Conservation (phyloP, 1,284 basidiomycete genomes). For the Schizopora paradoxa region DNA sequence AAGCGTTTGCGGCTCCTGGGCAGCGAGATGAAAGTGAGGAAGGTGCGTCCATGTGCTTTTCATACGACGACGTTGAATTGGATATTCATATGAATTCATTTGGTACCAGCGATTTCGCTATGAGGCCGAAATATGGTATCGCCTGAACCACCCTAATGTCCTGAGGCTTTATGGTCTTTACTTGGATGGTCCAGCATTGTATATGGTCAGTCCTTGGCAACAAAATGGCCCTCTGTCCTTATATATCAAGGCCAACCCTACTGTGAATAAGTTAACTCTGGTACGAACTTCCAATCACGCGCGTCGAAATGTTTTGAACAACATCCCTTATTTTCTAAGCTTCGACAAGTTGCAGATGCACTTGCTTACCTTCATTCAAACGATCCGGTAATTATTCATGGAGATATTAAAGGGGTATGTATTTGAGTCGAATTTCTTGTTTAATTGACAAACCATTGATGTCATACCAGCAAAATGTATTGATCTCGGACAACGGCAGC, state of each 20-base stretch:
- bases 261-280: not conserved
- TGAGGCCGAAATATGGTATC: conserved; percentile 2
- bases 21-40: not conserved
- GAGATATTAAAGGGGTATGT: conserved; percentile 3
- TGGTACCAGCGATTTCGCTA: not conserved
- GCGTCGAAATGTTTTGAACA: not conserved
- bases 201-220: conserved; percentile 4
- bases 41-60: not conserved
- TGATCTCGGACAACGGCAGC: not conserved
- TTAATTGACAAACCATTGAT: not conserved
- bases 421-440: not conserved
- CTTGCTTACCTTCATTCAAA: not conserved
- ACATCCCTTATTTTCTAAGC: not conserved
- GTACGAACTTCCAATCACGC: not conserved
- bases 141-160: not conserved
- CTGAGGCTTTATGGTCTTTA: not conserved
- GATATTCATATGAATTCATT: not conserved
- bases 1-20: not conserved
- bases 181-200: not conserved
- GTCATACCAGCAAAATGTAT: conserved; percentile 1
- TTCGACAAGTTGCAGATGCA: conserved; percentile 1
- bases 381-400: not conserved
- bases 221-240: not conserved
- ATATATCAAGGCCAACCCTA: not conserved
- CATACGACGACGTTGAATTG: not conserved